Evolutionary conservation across 2,329 filamentous ascomycete species (phyloP).

Genomic region (Aspergillus transmontanensis): DNA sequence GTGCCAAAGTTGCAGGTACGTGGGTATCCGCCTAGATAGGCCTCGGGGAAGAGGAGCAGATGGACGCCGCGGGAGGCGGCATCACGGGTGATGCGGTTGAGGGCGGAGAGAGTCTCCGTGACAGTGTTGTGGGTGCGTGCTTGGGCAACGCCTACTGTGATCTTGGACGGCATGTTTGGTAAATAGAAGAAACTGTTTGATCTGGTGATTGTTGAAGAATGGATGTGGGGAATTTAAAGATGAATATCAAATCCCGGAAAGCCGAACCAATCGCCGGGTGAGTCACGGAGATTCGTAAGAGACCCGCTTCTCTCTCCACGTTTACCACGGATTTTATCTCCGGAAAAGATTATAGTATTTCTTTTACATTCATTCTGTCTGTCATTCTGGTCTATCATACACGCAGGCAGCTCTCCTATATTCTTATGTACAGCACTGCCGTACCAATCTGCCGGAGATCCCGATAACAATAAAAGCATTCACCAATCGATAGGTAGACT

Average conservation of each 20-base stretch:
- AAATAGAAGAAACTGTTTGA: not conserved
- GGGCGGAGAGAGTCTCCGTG: constrained; percentile 64
- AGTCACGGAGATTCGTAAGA: not conserved
- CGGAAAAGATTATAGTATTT: no score
- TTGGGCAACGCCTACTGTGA: constrained; percentile 51
- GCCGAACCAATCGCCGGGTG: not conserved
- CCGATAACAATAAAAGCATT: constrained; percentile 1
- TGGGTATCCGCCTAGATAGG: constrained; percentile 89
- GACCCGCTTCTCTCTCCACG: not conserved
- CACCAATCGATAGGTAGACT: constrained; percentile 7
- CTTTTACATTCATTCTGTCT: not conserved
- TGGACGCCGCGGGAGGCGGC: constrained; percentile 65
- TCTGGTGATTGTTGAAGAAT: not conserved
- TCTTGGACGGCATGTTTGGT: constrained; percentile 39
- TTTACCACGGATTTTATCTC: not conserved
- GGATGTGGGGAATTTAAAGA: not conserved
- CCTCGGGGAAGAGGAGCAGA: constrained; percentile 86
- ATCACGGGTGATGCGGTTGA: constrained; percentile 63
- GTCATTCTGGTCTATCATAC: constrained; percentile 4
- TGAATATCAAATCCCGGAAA: not conserved
- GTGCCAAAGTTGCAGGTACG: constrained; percentile 78
- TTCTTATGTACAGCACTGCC: not conserved
- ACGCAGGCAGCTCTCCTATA: not conserved
- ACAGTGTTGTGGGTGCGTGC: constrained; percentile 46
- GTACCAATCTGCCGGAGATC: constrained; percentile 1